Evolutionary conservation across 495 filamentous ascomycete species (phyloP), one percentile per base, ranked within the genome.

Genomic region (Aspergillus egyptiacus): DNA sequence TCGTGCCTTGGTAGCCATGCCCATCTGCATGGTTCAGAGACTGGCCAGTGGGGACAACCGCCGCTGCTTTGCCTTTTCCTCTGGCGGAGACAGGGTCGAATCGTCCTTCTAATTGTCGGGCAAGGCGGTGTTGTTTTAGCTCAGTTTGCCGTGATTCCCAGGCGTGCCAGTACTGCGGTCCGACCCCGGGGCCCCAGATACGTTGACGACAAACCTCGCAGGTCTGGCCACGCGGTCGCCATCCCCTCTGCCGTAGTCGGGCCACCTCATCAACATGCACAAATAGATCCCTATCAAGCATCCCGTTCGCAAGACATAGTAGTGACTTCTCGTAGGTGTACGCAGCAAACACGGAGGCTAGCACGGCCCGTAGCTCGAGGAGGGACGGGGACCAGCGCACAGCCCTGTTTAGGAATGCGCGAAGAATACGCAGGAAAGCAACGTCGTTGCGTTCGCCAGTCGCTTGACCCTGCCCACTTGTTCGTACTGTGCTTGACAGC

Each of bases 271-370:
- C 76, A 32, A 96, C 90, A 54, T 87, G 84, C 11, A 86, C 79
- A 56, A 96, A 98, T 14, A 96, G 75, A 58, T 95, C 89, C 53
- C 90, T 85, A 49, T 96, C 91, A 1, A 98, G 72, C 51, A 98
- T 79, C 14, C 81, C 78, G 64, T 90, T 91, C 9, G 94, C 87
- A 11, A 98, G 80, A 2, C 79, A 74, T 15, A 97, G 75, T 10
- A 98, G 84, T 3, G 85, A 87, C 57, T 87, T 84, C 63, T 97
- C 94, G 62, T 96, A 96, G 0, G 89, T 82, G 59, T 98, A 97
- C 0, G 94, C 91, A 2, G 91, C 83, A 65, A 98, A 98, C 36
- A 98, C 89, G 6, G 87, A 88, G 2, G 81, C 73, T 2, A 98
- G 77, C 1, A 96, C 90, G 33, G 80, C 76, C 19, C 94, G 84